Percentiles rank a stretch among this genome's conserved stretches.
phyloP scores from a whole-genome alignment of 2,329 filamentous ascomycete species.

The Huntiella moniliformis region DNA sequence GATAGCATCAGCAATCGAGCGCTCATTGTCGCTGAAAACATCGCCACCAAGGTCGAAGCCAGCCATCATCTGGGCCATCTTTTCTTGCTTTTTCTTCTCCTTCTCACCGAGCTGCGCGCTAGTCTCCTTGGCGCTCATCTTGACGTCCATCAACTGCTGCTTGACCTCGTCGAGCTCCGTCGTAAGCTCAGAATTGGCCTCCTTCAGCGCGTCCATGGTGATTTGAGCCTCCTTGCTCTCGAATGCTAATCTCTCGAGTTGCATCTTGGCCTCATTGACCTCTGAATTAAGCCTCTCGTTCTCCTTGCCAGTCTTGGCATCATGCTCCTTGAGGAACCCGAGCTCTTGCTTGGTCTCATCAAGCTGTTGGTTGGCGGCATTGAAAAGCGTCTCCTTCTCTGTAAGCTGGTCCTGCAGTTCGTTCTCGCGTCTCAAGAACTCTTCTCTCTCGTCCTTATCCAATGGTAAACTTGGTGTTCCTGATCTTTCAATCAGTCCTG shows the following conservation, averaged over 20 bases:
- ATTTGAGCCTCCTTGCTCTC: slow-evolving; percentile 94
- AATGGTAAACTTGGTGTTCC: slow-evolving; percentile 73
- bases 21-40: slow-evolving; percentile 84
- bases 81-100: slow-evolving; percentile 95
- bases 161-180: slow-evolving; percentile 85
- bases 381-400: slow-evolving; percentile 72
- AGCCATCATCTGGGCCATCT: slow-evolving; percentile 99
- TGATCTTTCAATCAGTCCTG: slow-evolving; percentile 56
- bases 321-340: slow-evolving; percentile 65
- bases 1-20: slow-evolving; percentile 65
- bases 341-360: slow-evolving; percentile 77
- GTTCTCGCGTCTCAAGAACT: slow-evolving; percentile 87
- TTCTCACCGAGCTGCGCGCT: slow-evolving; percentile 84
- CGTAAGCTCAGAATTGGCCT: slow-evolving; percentile 86
- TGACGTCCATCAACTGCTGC: slow-evolving; percentile 84
- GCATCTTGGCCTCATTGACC: slow-evolving; percentile 88
- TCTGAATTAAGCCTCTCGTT: slow-evolving; percentile 76
- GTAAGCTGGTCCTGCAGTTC: slow-evolving; percentile 92
- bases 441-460: slow-evolving; percentile 92
- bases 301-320: slow-evolving; percentile 65
- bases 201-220: slow-evolving; percentile 93
- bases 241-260: slow-evolving; percentile 84
- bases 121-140: slow-evolving; percentile 91
- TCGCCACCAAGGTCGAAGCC: slow-evolving; percentile 88
- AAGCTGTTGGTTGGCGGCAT: slow-evolving; percentile 60